Evolutionary conservation across 176 grass and related monocot genomes (phyloP).

Genomic region (Melocanna baccifera): DNA sequence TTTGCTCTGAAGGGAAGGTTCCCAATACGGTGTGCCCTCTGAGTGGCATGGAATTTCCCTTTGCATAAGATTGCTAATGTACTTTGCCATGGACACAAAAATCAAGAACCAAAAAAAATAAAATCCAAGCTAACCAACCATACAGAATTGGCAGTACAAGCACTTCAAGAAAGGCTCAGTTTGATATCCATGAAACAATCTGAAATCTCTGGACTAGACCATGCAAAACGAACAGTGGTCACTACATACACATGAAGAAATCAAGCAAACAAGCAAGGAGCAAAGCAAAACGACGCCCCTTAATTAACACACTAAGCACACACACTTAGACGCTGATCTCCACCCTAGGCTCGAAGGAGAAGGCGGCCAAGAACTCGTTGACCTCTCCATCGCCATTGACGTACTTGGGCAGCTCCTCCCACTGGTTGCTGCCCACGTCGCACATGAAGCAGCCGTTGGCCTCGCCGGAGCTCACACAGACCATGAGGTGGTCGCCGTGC

Average conservation of each 20-base stretch:
- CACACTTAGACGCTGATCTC: constrained; percentile 52
- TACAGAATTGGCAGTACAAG: neutral
- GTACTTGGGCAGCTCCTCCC: constrained; percentile 62
- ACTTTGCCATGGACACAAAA: neutral
- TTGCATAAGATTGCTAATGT: neutral
- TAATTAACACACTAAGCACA: neutral
- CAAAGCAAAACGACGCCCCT: constrained; percentile 30
- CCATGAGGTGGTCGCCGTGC: constrained; percentile 48
- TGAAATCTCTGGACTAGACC: neutral
- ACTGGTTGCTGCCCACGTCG: constrained; percentile 44
- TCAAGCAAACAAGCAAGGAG: constrained; percentile 26
- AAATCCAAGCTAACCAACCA: neutral
- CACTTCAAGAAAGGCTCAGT: neutral
- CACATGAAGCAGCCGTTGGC: constrained; percentile 54
- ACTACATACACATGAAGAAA: constrained; percentile 1
- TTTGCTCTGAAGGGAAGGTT: neutral
- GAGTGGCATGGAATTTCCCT: neutral
- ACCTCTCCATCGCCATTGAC: constrained; percentile 30
- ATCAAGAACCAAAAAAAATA: neutral
- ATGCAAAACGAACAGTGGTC: neutral
- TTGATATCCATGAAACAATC: neutral
- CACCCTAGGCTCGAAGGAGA: constrained; percentile 80
- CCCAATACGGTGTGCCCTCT: neutral
- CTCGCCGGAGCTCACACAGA: constrained; percentile 62
- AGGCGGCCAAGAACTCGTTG: constrained; percentile 66